Conservation (phyloP, 164 flowering plant species). For the Vitis rotundifolia region DNA sequence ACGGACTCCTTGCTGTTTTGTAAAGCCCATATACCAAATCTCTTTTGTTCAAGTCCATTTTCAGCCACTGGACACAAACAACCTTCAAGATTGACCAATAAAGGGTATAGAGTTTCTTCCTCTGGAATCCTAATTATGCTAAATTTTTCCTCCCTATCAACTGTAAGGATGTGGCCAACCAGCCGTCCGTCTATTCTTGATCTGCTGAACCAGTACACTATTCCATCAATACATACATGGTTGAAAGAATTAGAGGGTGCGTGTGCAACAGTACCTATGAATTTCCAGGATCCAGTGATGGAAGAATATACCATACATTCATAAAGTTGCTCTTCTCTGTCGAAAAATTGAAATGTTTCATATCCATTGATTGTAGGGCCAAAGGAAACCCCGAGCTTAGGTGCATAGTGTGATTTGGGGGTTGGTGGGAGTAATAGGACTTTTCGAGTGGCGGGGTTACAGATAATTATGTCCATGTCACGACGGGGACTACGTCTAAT, state of each 20-base stretch:
- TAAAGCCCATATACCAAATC: too few species aligned
- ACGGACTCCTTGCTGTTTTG: too few species aligned
- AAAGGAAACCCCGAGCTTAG: constrained; percentile 19
- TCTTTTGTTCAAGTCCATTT: too few species aligned
- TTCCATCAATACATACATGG: constrained; percentile 9
- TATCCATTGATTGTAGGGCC: constrained; percentile 15
- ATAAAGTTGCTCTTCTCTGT: neutral
- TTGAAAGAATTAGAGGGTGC: neutral
- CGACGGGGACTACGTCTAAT: neutral
- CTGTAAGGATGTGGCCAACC: neutral
- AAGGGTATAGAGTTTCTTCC: too few species aligned
- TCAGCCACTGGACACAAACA: too few species aligned
- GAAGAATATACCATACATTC: constrained; percentile 10
- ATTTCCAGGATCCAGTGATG: constrained; percentile 10
- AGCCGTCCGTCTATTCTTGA: neutral
- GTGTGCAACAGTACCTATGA: neutral
- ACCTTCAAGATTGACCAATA: too few species aligned
- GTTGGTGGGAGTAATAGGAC: constrained; percentile 16
- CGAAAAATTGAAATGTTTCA: constrained; percentile 18
- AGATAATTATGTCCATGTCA: constrained; percentile 7
- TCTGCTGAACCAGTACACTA: constrained; percentile 8
- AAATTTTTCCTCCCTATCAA: too few species aligned
- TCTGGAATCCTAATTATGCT: too few species aligned
- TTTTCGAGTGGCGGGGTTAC: constrained; percentile 18
- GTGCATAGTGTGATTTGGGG: neutral